A percentile compares a stretch with the other conserved stretches of the same genome.
Conservation (phyloP, 257 asterid species). For the Solanum bukasovii region DNA sequence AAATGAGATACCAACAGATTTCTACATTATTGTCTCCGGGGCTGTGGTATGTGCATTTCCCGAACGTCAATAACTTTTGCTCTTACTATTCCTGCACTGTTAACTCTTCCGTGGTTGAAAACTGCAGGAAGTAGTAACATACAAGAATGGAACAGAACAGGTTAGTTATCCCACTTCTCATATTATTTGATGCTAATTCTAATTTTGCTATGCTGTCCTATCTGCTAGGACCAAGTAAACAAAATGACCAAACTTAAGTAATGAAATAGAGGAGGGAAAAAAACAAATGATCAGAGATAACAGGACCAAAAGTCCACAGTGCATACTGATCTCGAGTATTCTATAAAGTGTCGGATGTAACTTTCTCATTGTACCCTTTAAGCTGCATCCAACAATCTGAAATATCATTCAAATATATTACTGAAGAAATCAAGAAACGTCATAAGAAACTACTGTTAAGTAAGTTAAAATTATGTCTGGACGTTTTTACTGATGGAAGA, state of each 20-base stretch:
- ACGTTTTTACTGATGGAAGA: not conserved
- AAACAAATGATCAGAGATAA: not conserved
- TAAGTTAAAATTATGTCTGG: too few species aligned
- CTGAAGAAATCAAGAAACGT: not conserved
- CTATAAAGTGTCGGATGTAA: not conserved
- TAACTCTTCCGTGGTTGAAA: constrained; percentile 17
- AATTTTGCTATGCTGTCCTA: not conserved
- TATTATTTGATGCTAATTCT: not conserved
- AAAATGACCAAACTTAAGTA: not conserved
- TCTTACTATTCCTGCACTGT: not conserved
- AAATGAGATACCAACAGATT: constrained; percentile 88
- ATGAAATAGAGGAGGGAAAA: not conserved
- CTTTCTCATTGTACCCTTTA: not conserved
- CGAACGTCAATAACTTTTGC: not conserved
- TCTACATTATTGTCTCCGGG: constrained; percentile 82
- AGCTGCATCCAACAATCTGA: not conserved
- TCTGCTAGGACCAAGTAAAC: not conserved
- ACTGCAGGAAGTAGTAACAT: constrained; percentile 67
- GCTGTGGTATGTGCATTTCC: constrained; percentile 53
- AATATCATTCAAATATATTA: too few species aligned
- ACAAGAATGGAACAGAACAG: constrained; percentile 65
- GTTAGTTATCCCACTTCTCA: constrained; percentile 19
- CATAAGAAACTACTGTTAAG: not conserved
- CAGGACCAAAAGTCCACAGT: not conserved
- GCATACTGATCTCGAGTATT: not conserved